Conservation (phyloP, 192 early-diverging fungal genomes). For the Coemansia sp. region DNA sequence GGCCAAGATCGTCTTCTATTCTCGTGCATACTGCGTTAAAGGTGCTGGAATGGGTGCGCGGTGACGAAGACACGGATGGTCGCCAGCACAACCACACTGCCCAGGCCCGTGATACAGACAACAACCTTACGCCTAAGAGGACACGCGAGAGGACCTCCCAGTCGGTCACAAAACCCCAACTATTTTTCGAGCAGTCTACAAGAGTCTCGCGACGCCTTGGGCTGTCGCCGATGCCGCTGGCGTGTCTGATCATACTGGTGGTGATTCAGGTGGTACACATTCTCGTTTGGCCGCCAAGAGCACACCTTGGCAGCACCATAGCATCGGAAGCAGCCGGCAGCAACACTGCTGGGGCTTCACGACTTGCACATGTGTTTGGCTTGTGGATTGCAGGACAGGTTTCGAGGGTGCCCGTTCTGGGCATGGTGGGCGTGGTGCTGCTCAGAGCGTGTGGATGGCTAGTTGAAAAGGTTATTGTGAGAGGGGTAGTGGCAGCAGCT, state of each 20-base stretch:
- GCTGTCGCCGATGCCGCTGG: conserved; percentile 50
- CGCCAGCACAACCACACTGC: background rate
- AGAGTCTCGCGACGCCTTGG: conserved; percentile 53
- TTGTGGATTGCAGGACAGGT: conserved; percentile 2
- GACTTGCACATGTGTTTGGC: background rate
- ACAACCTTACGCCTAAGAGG: conserved; percentile 5
- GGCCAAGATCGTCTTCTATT: conserved; percentile 33
- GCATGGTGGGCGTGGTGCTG: conserved; percentile 11
- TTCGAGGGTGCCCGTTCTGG: background rate
- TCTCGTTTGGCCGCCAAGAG: conserved; percentile 25
- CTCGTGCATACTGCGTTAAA: conserved; percentile 31
- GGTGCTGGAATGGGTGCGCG: conserved; percentile 19
- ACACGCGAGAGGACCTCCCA: conserved; percentile 25
- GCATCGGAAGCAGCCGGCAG: background rate
- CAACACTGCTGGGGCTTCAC: background rate
- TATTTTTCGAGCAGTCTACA: conserved; percentile 52
- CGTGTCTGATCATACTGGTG: conserved; percentile 50
- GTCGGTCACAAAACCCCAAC: conserved; percentile 40
- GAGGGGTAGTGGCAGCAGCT: background rate
- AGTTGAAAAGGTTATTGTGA: background rate
- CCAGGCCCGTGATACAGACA: background rate
- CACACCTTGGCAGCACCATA: conserved; percentile 1
- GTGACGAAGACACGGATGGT: conserved; percentile 9
- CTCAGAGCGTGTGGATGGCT: conserved; percentile 14
- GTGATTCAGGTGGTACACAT: conserved; percentile 42